These are phyloP conservation scores for Chlorophyllum brunneum DNA, from an alignment of 768 basidiomycete species.

Conservation along the genomic window DNA sequence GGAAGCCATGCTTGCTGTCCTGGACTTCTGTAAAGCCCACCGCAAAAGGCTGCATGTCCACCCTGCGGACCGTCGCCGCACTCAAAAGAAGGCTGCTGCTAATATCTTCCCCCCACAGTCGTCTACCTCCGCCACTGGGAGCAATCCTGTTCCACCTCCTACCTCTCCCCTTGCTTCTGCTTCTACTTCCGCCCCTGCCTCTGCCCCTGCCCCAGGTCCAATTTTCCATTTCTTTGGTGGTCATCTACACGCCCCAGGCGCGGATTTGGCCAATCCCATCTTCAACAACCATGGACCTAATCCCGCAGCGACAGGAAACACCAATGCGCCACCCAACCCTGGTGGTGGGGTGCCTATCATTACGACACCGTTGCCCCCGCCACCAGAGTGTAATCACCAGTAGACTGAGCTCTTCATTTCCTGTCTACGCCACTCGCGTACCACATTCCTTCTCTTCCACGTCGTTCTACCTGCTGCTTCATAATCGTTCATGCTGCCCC, in stretches of 20 bases:
- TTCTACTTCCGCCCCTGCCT: neutral
- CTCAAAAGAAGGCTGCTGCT: constrained; percentile 14
- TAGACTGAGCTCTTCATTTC: neutral
- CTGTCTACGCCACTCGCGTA: neutral
- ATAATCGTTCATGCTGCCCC: no score
- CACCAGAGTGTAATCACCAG: constrained; percentile 12
- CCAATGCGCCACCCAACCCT: neutral
- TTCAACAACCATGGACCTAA: neutral
- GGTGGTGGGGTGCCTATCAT: neutral
- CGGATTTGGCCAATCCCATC: neutral
- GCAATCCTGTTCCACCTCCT: neutral
- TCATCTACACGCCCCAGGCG: neutral
- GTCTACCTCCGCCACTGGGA: neutral
- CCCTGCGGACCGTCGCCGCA: constrained; percentile 16
- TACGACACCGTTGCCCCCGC: constrained; percentile 1
- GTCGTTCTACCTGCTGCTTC: no score
- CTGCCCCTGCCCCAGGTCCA: neutral
- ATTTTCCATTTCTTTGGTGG: neutral
- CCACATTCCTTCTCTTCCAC: no score
- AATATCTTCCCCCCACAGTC: constrained; percentile 14
- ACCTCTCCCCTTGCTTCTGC: neutral
- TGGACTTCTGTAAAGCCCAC: constrained; percentile 48
- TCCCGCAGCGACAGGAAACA: neutral
- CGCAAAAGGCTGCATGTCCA: constrained; percentile 40
- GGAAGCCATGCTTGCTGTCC: constrained; percentile 48